A percentile compares a stretch with the other conserved stretches of the same genome.
Conservation (phyloP, 106 monocot genomes). For the Acorus gramineus region DNA sequence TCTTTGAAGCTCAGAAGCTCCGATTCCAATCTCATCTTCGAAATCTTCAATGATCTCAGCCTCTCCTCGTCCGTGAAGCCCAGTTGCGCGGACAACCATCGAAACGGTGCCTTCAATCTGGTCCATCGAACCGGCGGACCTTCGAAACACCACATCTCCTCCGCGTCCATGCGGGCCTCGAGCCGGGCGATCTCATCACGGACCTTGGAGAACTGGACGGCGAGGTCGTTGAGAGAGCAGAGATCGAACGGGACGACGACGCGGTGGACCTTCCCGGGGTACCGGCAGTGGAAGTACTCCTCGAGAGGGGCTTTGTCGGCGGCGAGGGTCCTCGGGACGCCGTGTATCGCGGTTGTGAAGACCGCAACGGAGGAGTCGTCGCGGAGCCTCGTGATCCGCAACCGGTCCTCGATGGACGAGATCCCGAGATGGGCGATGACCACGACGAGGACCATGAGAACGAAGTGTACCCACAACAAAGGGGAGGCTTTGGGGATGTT, state of each 20-base stretch:
- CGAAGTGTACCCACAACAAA: conserved; percentile 72
- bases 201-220: conserved; percentile 37
- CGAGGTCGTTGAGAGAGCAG: conserved; percentile 51
- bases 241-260: conserved; percentile 81
- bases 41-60: conserved; percentile 43
- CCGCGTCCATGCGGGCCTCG: conserved; percentile 44
- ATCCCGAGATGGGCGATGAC: conserved; percentile 71
- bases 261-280: conserved; percentile 78
- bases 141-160: conserved; percentile 6
- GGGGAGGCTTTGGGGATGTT: conserved; percentile 58
- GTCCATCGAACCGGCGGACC: conserved; percentile 4
- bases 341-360: conserved; percentile 89
- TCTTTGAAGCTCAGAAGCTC: conserved; percentile 68
- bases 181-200: conserved; percentile 53
- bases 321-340: conserved; percentile 66
- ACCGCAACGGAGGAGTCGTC: conserved; percentile 65
- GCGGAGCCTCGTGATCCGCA: conserved; percentile 58
- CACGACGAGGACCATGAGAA: conserved; percentile 50
- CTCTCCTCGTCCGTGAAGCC: conserved; percentile 72
- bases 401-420: conserved; percentile 59
- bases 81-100: conserved; percentile 22
- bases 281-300: conserved; percentile 83
- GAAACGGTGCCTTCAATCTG: conserved; percentile 30
- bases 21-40: conserved; percentile 35
- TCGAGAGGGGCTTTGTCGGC: conserved; percentile 54